Evolutionary conservation across 352 stramenopile species (phyloP), one percentile per base, ranked within the genome.

Genomic region (Pythium sp.): DNA sequence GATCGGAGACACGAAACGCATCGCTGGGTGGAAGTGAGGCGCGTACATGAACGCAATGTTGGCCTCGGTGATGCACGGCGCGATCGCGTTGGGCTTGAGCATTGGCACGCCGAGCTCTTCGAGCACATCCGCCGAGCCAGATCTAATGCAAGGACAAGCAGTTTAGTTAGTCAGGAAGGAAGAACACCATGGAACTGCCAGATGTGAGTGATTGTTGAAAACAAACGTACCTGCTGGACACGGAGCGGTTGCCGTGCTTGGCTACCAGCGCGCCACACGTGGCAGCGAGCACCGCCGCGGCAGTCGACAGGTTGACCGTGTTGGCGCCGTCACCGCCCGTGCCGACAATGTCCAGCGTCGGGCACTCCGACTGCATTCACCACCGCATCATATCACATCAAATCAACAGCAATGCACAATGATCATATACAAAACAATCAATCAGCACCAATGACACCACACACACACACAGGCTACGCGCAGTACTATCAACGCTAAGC

Each of bases 221-320:
- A 9, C 26, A 51, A 12, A 54, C 62, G 46, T 71, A 98, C 63
- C 73, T 78, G 58, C 92, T 99, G 12, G 93, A 98, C 5, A 99
- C 97, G 14, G 92, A 98, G 32, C 96, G 87, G 79, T 98, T 99
- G 53, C 98, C 98, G 54, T 98, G 96, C 83, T 99, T 99, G 70
- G 96, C 96, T 2, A 99, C 97, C 14, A 90, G 69, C 5, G 87
- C 87, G 20, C 98, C 98, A 68, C 90, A 98, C 0, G 97, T 95
- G 1, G 98, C 97, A 2, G 95, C 93, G 18, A 99, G 70, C 12
- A 99, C 92, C 1, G 97, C 92, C 5, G 92, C 92, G 0, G 96
- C 95, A 0, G 98, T 99, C 53, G 90, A 98, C 65, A 99, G 91
- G 74, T 99, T 99, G 69, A 99, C 98, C 0, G 98, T 99, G 77